Evolutionary conservation across 2,329 filamentous ascomycete genomes (phyloP), one percentile per base, ranked within the genome.

Genomic region (Myriosclerotinia scirpicola): DNA sequence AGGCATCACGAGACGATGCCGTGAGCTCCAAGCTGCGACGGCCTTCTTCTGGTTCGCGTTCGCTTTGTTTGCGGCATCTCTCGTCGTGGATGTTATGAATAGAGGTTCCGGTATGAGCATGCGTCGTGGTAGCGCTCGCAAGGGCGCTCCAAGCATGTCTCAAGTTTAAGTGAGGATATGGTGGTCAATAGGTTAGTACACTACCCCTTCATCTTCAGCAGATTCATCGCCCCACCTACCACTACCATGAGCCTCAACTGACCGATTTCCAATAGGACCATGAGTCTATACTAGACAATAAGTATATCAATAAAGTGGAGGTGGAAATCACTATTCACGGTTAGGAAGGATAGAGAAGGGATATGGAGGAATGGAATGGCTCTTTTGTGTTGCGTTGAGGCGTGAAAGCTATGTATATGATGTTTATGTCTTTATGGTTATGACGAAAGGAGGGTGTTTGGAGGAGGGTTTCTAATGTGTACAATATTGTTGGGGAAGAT

Each of bases 41-140:
- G 89, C 86, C 48, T 94, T 94, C 80, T 83, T 92, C 79, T 94
- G 89, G 89, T 93, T 93, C 79, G 84, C 91, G 59, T 91, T 89
- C 76, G 83, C 80, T 50, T 81, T 84, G 36, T 90, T 89, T 74
- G 79, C 81, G 38, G 86, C 80, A 4, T 82, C 83, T 52, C 76
- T 87, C 54, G 80, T 85, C 74, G 82, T 90, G 69, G 61, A 55
- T 44, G 58, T 69, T 40, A 53, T 73, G 4, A 30, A 22, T 15
- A 40, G 22, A 34, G 9, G 59, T 15, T 52, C 52, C 5, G 40
- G 60, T 14, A 44, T 40, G 30, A 30, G 60, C 30, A 67, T 66
- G 34, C 44, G 69, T 26, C 60, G 64, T 12, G 67, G 69, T 0
- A 77, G 80, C 42, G 78, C 81, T 67, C 78, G 81, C 52, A 79